phyloP scores from a whole-genome alignment of 2,329 filamentous ascomycete genomes.

The Phaeophleospora eucalypticola region DNA sequence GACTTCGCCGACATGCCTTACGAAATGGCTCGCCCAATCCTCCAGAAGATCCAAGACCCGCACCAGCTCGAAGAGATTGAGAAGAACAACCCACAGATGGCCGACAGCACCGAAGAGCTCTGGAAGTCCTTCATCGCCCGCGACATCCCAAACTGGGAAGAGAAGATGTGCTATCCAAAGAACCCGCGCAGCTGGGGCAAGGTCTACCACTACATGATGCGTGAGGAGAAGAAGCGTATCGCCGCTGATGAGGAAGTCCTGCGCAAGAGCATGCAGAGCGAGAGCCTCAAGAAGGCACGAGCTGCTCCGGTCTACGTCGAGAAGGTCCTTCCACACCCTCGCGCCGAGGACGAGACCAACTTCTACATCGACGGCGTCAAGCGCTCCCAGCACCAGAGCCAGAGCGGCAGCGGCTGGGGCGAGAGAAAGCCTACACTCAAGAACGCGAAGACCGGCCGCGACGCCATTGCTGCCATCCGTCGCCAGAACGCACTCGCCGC shows the following conservation, averaged over 20 bases:
- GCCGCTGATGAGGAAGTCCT: conserved; percentile 31
- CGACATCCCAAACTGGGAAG: conserved; percentile 64
- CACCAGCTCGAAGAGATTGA: conserved; percentile 71
- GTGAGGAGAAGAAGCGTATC: conserved; percentile 36
- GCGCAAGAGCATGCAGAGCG: conserved; percentile 55
- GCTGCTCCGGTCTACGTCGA: conserved; percentile 42
- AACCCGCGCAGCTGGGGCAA: conserved; percentile 71
- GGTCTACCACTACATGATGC: conserved; percentile 58
- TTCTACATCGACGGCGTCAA: conserved; percentile 18
- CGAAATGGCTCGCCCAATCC: conserved; percentile 60
- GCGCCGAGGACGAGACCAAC: conserved; percentile 13
- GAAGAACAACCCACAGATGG: conserved; percentile 69
- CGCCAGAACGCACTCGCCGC: conserved; percentile 16
- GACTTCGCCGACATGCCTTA: conserved; percentile 71
- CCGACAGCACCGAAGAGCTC: conserved; percentile 63
- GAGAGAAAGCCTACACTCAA: conserved; percentile 9
- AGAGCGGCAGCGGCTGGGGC: conserved; percentile 1
- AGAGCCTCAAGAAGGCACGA: conserved; percentile 55
- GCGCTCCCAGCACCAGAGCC: neutral
- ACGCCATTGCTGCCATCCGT: conserved; percentile 22
- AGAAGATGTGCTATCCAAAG: conserved; percentile 60
- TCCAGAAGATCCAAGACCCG: conserved; percentile 67
- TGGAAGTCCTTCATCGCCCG: conserved; percentile 77
- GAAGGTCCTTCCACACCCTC: conserved; percentile 17
- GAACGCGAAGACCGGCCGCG: conserved; percentile 16